Percentiles rank a stretch among this genome's conserved stretches.
phyloP scores from a whole-genome alignment of 208 protist species.

The Trichomonas tenax region DNA sequence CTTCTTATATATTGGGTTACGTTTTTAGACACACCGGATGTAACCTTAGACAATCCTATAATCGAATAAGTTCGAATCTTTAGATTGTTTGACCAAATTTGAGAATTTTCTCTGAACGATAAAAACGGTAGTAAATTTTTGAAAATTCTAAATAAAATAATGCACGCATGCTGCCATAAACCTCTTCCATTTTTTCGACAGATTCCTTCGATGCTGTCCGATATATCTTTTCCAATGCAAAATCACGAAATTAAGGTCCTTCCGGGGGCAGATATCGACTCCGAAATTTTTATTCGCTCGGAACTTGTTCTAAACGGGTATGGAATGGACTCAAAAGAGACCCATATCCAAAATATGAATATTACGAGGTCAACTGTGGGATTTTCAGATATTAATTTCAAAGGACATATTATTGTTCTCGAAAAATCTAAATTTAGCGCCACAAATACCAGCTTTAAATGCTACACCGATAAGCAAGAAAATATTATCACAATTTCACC shows the following conservation, averaged over 20 bases:
- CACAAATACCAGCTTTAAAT: background rate
- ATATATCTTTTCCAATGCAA: background rate
- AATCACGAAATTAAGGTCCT: background rate
- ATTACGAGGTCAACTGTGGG: background rate
- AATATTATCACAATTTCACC: background rate
- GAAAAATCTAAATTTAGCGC: background rate
- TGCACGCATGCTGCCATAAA: too few relatives aligned
- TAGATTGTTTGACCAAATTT: too few relatives aligned
- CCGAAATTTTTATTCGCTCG: background rate
- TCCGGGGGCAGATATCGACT: background rate
- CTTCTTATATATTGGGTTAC: too few relatives aligned
- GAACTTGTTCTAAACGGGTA: background rate
- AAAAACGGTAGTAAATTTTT: too few relatives aligned
- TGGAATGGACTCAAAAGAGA: background rate
- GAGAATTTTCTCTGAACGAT: too few relatives aligned
- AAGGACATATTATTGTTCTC: background rate
- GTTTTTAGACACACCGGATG: too few relatives aligned
- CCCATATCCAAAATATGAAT: background rate
- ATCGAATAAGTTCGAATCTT: too few relatives aligned
- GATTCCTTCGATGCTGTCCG: background rate
- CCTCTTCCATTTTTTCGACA: background rate
- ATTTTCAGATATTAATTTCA: background rate
- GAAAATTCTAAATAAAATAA: too few relatives aligned
- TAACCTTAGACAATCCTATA: too few relatives aligned
- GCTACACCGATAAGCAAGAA: background rate